Conservation (phyloP, 345 rosid species). For the Eucalyptus regnans region DNA sequence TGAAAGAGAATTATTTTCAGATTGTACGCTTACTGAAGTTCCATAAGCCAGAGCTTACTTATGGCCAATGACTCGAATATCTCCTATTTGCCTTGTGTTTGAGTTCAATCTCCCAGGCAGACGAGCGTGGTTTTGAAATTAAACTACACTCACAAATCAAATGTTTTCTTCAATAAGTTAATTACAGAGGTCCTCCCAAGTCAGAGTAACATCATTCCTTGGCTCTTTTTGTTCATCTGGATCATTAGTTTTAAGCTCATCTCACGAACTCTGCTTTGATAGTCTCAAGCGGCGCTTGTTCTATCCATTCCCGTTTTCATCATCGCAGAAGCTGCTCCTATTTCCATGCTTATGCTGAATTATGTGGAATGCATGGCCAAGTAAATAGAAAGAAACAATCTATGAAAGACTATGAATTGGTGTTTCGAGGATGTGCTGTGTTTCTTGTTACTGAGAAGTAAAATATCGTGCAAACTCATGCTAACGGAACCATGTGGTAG, state of each 20-base stretch:
- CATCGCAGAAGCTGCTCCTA: neutral
- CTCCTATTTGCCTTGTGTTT: slow-evolving; percentile 23
- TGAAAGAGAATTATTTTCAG: neutral
- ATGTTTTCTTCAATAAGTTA: neutral
- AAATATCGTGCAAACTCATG: too few species aligned
- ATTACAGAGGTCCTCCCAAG: slow-evolving; percentile 15
- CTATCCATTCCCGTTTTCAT: neutral
- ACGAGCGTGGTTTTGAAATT: neutral
- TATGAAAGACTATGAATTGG: neutral
- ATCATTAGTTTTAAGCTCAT: neutral
- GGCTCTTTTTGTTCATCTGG: neutral
- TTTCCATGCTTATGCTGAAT: neutral
- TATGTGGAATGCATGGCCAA: neutral
- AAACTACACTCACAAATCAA: neutral
- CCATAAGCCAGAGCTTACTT: slow-evolving; percentile 29
- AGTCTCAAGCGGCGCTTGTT: neutral
- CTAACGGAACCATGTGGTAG: too few species aligned
- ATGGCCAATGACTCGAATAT: slow-evolving; percentile 34
- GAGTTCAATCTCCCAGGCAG: slow-evolving; percentile 8
- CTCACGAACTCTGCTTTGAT: neutral
- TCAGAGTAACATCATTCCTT: slow-evolving; percentile 1
- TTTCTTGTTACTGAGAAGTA: too few species aligned
- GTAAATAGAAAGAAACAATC: neutral
- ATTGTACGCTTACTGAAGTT: slow-evolving; percentile 20
- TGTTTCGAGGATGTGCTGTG: too few species aligned